Conservation (phyloP, 2,329 filamentous ascomycete species). For the Catunica adiposa region DNA sequence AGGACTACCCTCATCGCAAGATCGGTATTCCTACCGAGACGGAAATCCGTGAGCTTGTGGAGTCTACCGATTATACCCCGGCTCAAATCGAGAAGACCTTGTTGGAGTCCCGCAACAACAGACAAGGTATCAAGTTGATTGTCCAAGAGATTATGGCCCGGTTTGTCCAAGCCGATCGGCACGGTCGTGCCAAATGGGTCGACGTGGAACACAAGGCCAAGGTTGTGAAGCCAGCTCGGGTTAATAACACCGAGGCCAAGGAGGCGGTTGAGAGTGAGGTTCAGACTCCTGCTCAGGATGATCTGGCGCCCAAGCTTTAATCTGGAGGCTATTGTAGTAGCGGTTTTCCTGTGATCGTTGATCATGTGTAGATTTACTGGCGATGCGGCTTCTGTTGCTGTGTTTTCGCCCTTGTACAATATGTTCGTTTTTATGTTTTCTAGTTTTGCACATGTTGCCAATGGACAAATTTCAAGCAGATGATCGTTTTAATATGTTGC, state of each 20-base stretch:
- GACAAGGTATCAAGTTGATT: constrained; percentile 53
- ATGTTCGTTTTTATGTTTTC: constrained; percentile 4
- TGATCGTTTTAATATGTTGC: not conserved
- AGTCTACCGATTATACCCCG: constrained; percentile 24
- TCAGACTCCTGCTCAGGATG: not conserved
- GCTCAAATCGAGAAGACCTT: constrained; percentile 48
- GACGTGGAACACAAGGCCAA: not conserved
- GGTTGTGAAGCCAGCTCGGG: not conserved
- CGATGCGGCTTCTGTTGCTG: not conserved
- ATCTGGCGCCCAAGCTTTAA: not conserved
- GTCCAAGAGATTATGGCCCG: constrained; percentile 51
- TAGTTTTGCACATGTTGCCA: not conserved
- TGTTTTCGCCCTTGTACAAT: constrained; percentile 9
- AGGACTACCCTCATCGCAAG: constrained; percentile 52
- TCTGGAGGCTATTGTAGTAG: not conserved
- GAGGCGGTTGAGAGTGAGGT: not conserved
- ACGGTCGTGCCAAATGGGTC: constrained; percentile 29
- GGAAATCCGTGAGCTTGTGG: constrained; percentile 35
- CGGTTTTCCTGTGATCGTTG: not conserved
- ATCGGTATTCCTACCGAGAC: constrained; percentile 60
- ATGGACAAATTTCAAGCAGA: not conserved
- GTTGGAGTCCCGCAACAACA: constrained; percentile 39
- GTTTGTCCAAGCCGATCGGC: constrained; percentile 35
- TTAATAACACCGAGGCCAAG: not conserved
- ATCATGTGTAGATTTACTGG: constrained; percentile 11